Evolutionary conservation across 2,329 filamentous ascomycete species (phyloP), one percentile per base, ranked within the genome.

Genomic region (Hymenoscyphus fraxineus): DNA sequence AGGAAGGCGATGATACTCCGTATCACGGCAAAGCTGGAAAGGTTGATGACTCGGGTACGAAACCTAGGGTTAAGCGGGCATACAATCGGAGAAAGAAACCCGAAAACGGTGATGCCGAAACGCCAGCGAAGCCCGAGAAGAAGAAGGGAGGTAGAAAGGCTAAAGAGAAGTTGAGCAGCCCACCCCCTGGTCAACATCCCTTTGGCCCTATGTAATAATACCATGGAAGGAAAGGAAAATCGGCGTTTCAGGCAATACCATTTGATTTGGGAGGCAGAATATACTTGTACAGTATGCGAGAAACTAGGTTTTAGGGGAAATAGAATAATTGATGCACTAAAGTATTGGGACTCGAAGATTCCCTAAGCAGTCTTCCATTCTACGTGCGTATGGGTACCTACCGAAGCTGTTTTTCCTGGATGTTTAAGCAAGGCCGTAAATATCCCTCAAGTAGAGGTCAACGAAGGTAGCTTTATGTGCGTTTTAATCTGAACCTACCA

Each of bases 21-120:
- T 88, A 88, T 72, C 80, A 84, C 64, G 84, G 85, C 2, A 85
- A 86, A 68, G 82, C 82, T 2, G 85, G 84, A 2, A 63, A 67
- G 9, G 61, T 68, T 40, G 66, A 69, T 57, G 71, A 67, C 6
- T 62, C 70, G 15, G 65, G 64, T 35, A 58, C 59, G 7, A 73
- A 73, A 54, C 61, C 54, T 6, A 73, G 73, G 51, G 62, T 59
- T 58, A 74, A 73, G 63, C 63, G 70, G 22, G 62, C 71, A 32
- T 60, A 67, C 9, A 65, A 65, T 40, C 60, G 69, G 54, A 72
- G 72, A 55, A 74, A 71, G 65, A 74, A 72, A 59, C 68, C 64
- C 32, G 68, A 69, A 22, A 66, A 59, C 15, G 62, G 61, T 5
- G 51, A 61, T 7, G 19, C 47, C 13, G 60, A 56, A 32, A 39